Percentiles rank a stretch among this genome's conserved stretches.
Conservation (phyloP, 1,139 yeast species). For the Kodamaea anthophila region DNA sequence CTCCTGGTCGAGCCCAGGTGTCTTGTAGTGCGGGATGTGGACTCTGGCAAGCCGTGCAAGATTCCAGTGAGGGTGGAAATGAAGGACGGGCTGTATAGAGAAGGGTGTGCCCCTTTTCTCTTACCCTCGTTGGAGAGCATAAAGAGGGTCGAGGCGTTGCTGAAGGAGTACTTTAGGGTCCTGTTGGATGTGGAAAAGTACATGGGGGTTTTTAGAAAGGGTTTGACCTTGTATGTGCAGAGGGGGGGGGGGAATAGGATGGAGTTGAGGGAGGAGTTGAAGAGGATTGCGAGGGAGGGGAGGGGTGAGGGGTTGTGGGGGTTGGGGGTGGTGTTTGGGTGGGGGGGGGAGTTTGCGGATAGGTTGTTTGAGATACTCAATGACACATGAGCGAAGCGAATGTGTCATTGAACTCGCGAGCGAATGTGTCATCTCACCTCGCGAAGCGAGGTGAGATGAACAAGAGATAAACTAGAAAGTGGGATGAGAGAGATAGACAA, state of each 20-base stretch:
- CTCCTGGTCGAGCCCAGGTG: conserved; percentile 79
- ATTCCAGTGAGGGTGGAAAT: conserved; percentile 45
- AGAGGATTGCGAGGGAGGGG: conserved; percentile 40
- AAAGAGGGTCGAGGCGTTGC: conserved; percentile 31
- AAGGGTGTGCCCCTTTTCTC: conserved; percentile 54
- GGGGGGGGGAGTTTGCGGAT: background rate
- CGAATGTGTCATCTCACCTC: too few species aligned
- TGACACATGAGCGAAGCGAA: background rate
- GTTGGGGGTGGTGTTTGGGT: conserved; percentile 56
- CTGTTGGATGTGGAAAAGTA: conserved; percentile 34
- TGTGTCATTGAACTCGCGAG: background rate
- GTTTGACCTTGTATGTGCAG: conserved; percentile 46
- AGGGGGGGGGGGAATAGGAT: conserved; percentile 38
- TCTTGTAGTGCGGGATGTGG: conserved; percentile 65
- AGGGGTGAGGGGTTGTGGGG: conserved; percentile 60
- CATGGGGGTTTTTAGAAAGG: conserved; percentile 38
- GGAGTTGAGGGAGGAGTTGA: conserved; percentile 53
- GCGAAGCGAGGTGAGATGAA: too few species aligned
- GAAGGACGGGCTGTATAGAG: conserved; percentile 21
- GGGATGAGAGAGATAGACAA: too few species aligned
- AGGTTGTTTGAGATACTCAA: background rate
- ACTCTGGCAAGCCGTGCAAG: conserved; percentile 46
- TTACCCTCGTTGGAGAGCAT: conserved; percentile 57
- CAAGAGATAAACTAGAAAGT: too few species aligned
- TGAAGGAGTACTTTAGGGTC: conserved; percentile 42